phyloP scores from a whole-genome alignment of 345 rosid genomes.

The Sisymbrium altissimum region DNA sequence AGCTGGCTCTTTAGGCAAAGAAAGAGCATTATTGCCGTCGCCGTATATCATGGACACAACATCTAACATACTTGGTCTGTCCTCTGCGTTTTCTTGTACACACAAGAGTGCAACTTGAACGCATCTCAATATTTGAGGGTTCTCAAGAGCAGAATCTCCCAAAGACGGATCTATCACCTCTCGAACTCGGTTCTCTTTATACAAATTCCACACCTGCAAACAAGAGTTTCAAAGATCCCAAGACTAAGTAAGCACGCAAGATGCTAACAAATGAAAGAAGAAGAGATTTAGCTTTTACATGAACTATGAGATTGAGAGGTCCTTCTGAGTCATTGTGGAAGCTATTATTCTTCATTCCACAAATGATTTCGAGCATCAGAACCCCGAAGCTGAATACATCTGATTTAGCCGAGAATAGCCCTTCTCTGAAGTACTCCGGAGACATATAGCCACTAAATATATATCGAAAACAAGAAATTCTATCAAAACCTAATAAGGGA shows the following conservation, averaged over 20 bases:
- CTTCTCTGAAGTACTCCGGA: constrained; percentile 44
- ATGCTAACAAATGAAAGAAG: neutral
- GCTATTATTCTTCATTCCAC: constrained; percentile 47
- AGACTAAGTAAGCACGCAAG: neutral
- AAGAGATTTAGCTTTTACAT: constrained; percentile 10
- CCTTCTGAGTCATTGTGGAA: constrained; percentile 35
- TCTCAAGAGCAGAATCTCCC: constrained; percentile 18
- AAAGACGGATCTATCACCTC: constrained; percentile 29
- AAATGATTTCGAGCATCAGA: constrained; percentile 44
- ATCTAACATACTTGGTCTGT: constrained; percentile 33
- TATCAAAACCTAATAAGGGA: neutral
- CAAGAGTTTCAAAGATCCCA: neutral
- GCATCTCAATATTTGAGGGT: constrained; percentile 26
- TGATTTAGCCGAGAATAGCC: constrained; percentile 44
- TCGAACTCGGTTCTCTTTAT: neutral
- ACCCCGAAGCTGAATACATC: constrained; percentile 55
- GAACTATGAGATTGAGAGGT: constrained; percentile 29
- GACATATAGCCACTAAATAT: constrained; percentile 43
- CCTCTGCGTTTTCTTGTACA: constrained; percentile 31
- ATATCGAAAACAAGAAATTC: neutral
- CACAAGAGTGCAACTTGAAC: constrained; percentile 33
- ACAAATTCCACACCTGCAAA: constrained; percentile 31
- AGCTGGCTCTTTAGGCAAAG: constrained; percentile 33
- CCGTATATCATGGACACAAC: constrained; percentile 35
- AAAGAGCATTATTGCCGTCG: constrained; percentile 26